phyloP scores from a whole-genome alignment of 1,284 basidiomycete species.

The Chalciporus piperatoides region DNA sequence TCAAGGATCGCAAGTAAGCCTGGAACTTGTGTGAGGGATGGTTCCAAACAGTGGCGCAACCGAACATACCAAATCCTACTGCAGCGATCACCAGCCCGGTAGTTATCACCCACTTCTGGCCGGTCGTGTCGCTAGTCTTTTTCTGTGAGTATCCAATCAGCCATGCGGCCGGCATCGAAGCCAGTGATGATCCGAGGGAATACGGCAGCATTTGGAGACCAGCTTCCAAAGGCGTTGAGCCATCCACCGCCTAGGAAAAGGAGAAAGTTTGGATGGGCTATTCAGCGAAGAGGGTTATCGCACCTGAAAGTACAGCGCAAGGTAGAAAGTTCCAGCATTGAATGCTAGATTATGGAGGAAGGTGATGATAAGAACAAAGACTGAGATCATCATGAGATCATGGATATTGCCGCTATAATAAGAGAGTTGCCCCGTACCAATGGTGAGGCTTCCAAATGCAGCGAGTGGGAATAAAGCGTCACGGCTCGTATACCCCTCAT shows the following conservation, averaged over 20 bases:
- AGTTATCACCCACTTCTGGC: slow-evolving; percentile 61
- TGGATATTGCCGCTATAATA: slow-evolving; percentile 5
- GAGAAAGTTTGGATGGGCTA: slow-evolving; percentile 10
- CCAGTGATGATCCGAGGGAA: slow-evolving; percentile 74
- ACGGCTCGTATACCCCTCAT: slow-evolving; percentile 61
- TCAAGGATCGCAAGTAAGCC: slow-evolving; percentile 63
- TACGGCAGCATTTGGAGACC: slow-evolving; percentile 74
- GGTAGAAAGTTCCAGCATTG: slow-evolving; percentile 78
- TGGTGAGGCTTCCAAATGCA: slow-evolving; percentile 55
- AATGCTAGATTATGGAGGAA: slow-evolving; percentile 80
- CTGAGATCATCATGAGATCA: slow-evolving; percentile 37
- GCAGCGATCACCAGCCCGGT: slow-evolving; percentile 60
- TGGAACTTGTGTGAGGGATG: slow-evolving; percentile 30
- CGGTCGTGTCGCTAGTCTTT: slow-evolving; percentile 51
- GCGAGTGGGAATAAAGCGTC: slow-evolving; percentile 69
- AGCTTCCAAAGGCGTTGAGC: slow-evolving; percentile 60
- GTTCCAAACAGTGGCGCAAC: slow-evolving; percentile 1
- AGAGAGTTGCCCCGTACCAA: slow-evolving; percentile 41
- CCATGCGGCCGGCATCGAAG: slow-evolving; percentile 78
- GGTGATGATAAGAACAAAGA: slow-evolving; percentile 59
- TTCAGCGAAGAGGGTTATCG: slow-evolving; percentile 14
- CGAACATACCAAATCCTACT: slow-evolving; percentile 63
- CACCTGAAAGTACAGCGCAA: slow-evolving; percentile 77
- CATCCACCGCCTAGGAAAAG: slow-evolving; percentile 55
- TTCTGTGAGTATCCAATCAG: slow-evolving; percentile 63